Conservation (phyloP, 768 basidiomycete genomes). For the Psilocybe tampanensis region DNA sequence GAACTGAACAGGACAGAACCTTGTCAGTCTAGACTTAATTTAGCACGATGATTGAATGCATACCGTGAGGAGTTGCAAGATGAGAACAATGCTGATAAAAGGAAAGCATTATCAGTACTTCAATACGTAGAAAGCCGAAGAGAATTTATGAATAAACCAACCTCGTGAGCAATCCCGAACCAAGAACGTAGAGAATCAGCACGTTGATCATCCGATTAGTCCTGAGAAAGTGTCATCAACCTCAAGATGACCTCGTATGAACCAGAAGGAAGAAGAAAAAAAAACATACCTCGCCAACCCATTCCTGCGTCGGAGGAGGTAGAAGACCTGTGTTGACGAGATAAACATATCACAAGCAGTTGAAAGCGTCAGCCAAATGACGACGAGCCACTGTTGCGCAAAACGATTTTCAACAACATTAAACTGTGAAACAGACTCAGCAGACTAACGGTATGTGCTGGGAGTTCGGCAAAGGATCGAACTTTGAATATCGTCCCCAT, state of each 20-base stretch:
- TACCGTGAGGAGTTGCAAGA: background rate
- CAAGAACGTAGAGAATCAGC: constrained; percentile 7
- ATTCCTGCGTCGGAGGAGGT: background rate
- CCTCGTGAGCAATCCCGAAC: constrained; percentile 11
- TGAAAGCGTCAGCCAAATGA: constrained; percentile 2
- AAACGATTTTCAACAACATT: too few relatives aligned
- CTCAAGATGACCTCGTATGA: background rate
- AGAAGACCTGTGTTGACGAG: constrained; percentile 1
- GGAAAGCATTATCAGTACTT: background rate
- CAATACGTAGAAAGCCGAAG: too few relatives aligned
- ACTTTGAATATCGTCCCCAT: background rate
- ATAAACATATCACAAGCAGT: constrained; percentile 7
- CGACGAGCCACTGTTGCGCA: constrained; percentile 9
- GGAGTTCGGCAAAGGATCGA: background rate
- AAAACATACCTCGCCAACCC: background rate
- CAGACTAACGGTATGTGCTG: background rate
- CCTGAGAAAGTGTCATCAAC: background rate
- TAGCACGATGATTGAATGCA: background rate
- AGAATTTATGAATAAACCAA: too few relatives aligned
- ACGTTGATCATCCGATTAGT: constrained; percentile 9
- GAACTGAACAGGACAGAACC: background rate
- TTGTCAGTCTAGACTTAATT: background rate
- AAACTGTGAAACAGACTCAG: background rate
- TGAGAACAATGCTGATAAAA: background rate
- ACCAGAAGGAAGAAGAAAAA: too few relatives aligned